Evolutionary conservation across 2,329 filamentous ascomycete genomes (phyloP), one percentile per base, ranked within the genome.

Genomic region (Xylaria polymorpha): DNA sequence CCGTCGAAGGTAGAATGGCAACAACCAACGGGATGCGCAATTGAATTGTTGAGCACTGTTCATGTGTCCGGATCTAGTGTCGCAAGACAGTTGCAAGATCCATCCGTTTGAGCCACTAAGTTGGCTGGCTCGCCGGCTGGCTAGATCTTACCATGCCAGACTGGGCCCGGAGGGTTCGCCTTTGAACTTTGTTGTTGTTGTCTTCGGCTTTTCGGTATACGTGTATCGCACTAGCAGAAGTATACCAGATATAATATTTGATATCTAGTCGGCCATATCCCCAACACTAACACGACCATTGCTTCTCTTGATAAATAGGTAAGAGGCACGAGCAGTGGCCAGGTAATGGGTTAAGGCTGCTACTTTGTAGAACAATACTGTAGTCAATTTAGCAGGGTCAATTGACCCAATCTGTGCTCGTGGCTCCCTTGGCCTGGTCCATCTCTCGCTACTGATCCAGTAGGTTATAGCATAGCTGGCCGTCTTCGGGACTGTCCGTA

Each of bases 401-500:
- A 55, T 53, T 14, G 18, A 44, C 20, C 22, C 20, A 39, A 15
- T 18, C 39, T 48, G 29, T 20, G 14, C 43, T 15, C 14, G 25
- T 39, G 25, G n/a, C n/a, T 39, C 51, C 51, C 50, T 51, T 39
- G 14, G 18, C 39, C 39, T 37, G 9, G 32, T 63, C 60, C 22
- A 32, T 41, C 37, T 37, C 29, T 50, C 10, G 20, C 22, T 56
- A 56, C 37, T 22, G 56, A 37, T 63, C n/a, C 56, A 55, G 18
- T 22, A n/a, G 25, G 14, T 4, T 18, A 50, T 41, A 51, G 7
- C n/a, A 59, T 22, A 56, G 51, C 41, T 61, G 55, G 59, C 59
- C 59, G 39, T 62, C 20, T 35, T 50, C 53, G 63, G 63, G 63
- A 65, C 67, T 53, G 60, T 69, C 63, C 53, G n/a, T 46, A 62